Base-by-base conservation (phyloP, 2,329 filamentous ascomycete species). In the Ceratocystis diversiconidia region DNA sequence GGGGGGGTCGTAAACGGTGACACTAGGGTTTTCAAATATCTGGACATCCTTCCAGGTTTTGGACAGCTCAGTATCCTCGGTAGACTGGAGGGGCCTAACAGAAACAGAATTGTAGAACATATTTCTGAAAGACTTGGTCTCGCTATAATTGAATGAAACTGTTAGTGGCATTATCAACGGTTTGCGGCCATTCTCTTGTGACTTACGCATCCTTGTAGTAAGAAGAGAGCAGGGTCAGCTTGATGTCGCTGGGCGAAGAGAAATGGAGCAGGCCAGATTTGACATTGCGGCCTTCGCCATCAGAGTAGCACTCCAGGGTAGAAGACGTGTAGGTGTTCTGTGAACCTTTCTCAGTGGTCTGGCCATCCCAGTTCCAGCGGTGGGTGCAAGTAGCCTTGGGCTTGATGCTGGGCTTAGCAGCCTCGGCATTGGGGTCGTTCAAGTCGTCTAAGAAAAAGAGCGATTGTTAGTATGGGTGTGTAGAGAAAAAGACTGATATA, bases 311-410 rank as follows among this genome's bases (percentile, higher is more conserved):
- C 46, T 19, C 46, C 46, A n/a, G 5, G 15, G 48, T 68, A 36
- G 30, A 59, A 28, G 55, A 64, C 66, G 17, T 63, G 25, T 68
- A 71, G 32, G 60, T 66, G 65, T 71, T 52, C 69, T 68, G 1
- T 76, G 79, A 44, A 17, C 71, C 70, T 8, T 69, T 65, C 12
- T 65, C 36, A 5, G 65, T 50, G 2, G 69, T 68, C 43, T 69
- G 28, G 48, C 71, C 70, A 63, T 72, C 70, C 71, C 71, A 72
- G 19, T 67, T n/a, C 70, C 71, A 71, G 12, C 50, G 43, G 32
- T 68, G 65, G 8, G 67, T 55, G 67, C 71, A 72, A 32, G 36
- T 17, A 19, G 59, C 32, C n/a, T 25, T 17, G 12, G 66, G 17
- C 17, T 12, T 59, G 5, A 55, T n/a, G n/a, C 52, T 57, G n/a